Base-by-base conservation (phyloP, 1,284 basidiomycete genomes). In the Boletus subluridellus region DNA sequence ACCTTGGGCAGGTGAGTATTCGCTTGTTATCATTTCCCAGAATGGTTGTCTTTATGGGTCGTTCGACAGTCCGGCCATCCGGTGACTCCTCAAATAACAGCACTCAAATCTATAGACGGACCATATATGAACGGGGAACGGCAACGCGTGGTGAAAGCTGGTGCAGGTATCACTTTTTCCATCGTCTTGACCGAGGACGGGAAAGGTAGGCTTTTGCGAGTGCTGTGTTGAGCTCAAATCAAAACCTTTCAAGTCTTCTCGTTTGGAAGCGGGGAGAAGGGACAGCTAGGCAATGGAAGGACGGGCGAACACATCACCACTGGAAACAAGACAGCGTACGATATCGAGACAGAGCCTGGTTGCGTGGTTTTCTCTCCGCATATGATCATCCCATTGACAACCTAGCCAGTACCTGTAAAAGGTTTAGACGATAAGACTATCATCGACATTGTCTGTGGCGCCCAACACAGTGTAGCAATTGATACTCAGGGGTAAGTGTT, bases 221-320 rank as follows among this genome's bases (percentile, higher is more conserved):
- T 47, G 39, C 46, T 39, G 54, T 59, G 28, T 39, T 12, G 28
- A 32, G 38, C 45, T 65, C 30, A 58, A 51, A 58, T 52, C 42
- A 54, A 57, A 51, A 11, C 28, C 17, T 26, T 57, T 37, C 46
- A 62, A 87, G 92, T 97, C 3, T 98, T 90, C 69, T 83, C 93
- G 0, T 87, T 93, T 63, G 95, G 95, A 38, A 94, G 90, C 55
- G 90, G 87, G n/a, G 94, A 97, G 74, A 87, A 92, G 64, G 95
- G 95, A 2, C 94, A 97, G 65, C 80, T 98, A 0, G 95, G 94
- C 1, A 95, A 94, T 67, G 95, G 95, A 15, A 84, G 85, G 57
- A 94, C 93, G 0, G 93, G 94, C 21, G 93, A 95, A 74, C 84
- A 93, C 44, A 90, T 96, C 60, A 85, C 87, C 8, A 89, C 89